These are phyloP conservation scores for Solanum appendiculatum DNA, from an alignment of 257 asterid species.

Conservation along the genomic window DNA sequence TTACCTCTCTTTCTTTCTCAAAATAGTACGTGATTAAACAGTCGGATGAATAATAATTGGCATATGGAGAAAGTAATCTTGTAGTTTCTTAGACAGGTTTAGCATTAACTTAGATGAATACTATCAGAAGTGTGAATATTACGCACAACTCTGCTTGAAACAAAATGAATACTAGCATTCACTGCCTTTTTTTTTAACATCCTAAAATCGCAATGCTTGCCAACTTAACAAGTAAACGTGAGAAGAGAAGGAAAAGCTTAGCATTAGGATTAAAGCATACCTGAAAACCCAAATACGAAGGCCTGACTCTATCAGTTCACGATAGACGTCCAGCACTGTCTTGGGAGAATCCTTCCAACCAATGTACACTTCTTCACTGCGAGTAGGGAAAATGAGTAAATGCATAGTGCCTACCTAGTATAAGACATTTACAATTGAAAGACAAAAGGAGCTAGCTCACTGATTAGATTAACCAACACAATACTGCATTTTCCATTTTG, in stretches of 20 bases:
- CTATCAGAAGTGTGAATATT: neutral
- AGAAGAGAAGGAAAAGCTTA: neutral
- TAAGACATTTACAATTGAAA: neutral
- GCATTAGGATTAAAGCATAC: conserved; percentile 22
- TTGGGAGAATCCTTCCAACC: conserved; percentile 76
- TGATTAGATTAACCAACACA: neutral
- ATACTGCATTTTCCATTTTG: neutral
- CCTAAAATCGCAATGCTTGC: neutral
- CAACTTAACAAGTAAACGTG: neutral
- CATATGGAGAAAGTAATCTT: neutral
- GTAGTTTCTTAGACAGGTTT: neutral
- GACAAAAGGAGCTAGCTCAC: neutral
- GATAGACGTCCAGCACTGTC: conserved; percentile 63
- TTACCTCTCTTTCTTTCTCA: neutral
- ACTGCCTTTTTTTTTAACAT: neutral
- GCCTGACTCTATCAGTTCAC: conserved; percentile 58
- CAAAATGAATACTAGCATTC: neutral
- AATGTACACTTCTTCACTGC: conserved; percentile 43
- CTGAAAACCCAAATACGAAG: conserved; percentile 96
- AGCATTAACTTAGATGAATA: neutral
- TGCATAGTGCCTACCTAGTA: neutral
- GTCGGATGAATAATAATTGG: neutral
- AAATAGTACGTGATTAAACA: neutral
- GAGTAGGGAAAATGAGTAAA: conserved; percentile 1
- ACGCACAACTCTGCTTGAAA: neutral